phyloP scores from a whole-genome alignment of 1,139 yeast species.

The Candida pseudoviswanathii region DNA sequence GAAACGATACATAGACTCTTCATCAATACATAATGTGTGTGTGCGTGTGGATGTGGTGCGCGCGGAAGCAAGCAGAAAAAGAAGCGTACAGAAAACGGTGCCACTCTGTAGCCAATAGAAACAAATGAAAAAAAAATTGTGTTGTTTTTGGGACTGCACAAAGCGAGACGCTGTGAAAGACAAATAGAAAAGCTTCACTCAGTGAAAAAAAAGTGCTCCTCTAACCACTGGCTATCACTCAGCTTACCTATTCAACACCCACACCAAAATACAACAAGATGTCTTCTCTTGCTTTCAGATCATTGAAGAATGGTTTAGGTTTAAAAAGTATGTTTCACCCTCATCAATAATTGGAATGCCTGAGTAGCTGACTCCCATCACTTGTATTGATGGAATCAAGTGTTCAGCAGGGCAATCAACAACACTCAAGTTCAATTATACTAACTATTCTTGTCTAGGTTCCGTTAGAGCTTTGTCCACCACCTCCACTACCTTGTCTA shows the following conservation, averaged over 20 bases:
- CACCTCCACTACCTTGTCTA: slow-evolving; percentile 57
- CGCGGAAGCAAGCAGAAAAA: background rate
- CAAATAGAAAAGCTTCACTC: slow-evolving; percentile 5
- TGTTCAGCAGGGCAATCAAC: too few relatives aligned
- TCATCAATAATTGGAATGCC: background rate
- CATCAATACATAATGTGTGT: background rate
- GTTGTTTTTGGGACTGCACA: slow-evolving; percentile 11
- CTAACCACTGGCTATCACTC: background rate
- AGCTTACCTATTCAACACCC: slow-evolving; percentile 6
- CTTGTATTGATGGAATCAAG: too few relatives aligned
- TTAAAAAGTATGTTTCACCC: slow-evolving; percentile 34
- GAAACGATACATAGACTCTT: background rate
- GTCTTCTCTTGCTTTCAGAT: slow-evolving; percentile 55
- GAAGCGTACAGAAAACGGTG: background rate
- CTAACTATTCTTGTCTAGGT: slow-evolving; percentile 17
- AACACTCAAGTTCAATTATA: slow-evolving; percentile 1
- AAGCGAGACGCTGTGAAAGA: background rate
- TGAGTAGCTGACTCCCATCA: too few relatives aligned
- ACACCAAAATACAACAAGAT: slow-evolving; percentile 18
- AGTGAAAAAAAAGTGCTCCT: slow-evolving; percentile 12
- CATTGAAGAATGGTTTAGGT: slow-evolving; percentile 53
- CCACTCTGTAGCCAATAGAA: slow-evolving; percentile 8
- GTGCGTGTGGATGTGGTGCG: background rate
- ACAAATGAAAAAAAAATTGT: slow-evolving; percentile 6
- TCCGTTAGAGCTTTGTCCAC: slow-evolving; percentile 43